Evolutionary conservation across 306 rosid species (phyloP), one percentile per base, ranked within the genome.

Genomic region (Ammopiptanthus mongolicus): DNA sequence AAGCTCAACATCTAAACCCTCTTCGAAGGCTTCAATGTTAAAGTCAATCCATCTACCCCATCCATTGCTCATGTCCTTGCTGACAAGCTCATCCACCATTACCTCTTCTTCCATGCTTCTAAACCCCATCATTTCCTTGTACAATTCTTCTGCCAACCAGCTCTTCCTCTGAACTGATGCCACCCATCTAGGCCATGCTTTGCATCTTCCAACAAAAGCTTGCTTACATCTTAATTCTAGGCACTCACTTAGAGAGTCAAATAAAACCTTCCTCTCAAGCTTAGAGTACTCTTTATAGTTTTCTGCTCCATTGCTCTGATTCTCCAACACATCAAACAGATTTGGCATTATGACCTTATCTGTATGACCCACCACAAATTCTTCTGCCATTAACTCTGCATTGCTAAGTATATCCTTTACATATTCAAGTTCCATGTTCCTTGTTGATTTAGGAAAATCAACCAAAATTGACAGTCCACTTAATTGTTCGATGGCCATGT

Each of bases 61-160:
- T 51, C 47, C 60, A 14, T 82, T 85, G 79, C 87, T 89, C 94
- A 91, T 91, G 72, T 91, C 97, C 73, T 76, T 91, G 53, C 75
- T 72, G 13, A 91, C 89, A 64, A 91, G 85, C 42, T 87, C 91
- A 75, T 92, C 97, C 55, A 86, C 87, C 88, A 82, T 75, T 67
- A 29, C 65, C 57, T 80, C 96, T 58, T 63, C 87, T 61, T 62
- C 87, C 87, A 79, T 82, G 73, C 67, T 60, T 81, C 78, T 90
- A 84, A 87, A 82, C 22, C 80, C 73, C 48, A 44, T 39, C 8
- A 92, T 84, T 75, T 88, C 93, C 63, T 51, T 76, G 55, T 73
- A 75, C 77, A 90, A 11, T 8, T 88, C 90, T 78, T 88, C 90
- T 25, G 75, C 88, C 74, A 86, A 69, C 66, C 64, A 67, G 25